A percentile compares a stretch with the other conserved stretches of the same genome.
These are phyloP conservation scores for Diddensiella caesifluorescens DNA, from an alignment of 805 yeast genomes.

Conservation along the genomic window DNA sequence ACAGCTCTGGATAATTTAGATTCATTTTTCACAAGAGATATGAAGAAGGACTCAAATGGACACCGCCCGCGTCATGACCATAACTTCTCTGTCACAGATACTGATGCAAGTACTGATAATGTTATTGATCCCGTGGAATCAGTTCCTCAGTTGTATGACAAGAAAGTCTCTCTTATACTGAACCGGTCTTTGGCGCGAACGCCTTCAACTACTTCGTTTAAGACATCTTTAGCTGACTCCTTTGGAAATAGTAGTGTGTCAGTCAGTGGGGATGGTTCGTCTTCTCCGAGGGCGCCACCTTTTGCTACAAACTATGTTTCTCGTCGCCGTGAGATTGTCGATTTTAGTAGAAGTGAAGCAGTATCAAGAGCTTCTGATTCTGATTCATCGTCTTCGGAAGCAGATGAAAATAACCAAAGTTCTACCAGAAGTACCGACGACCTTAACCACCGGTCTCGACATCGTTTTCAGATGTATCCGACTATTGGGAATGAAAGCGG, in stretches of 20 bases:
- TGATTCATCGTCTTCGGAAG: background rate
- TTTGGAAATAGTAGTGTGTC: slow-evolving; percentile 28
- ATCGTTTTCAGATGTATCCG: no score
- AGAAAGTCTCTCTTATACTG: slow-evolving; percentile 69
- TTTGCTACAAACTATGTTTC: background rate
- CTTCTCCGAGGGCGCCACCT: slow-evolving; percentile 10
- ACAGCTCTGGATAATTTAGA: slow-evolving; percentile 87
- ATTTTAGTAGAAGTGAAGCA: slow-evolving; percentile 8
- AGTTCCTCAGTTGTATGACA: slow-evolving; percentile 74
- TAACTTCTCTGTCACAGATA: slow-evolving; percentile 50
- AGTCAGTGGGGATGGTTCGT: slow-evolving; percentile 6
- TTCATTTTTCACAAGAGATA: slow-evolving; percentile 72
- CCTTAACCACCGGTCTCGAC: no score
- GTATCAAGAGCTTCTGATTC: background rate
- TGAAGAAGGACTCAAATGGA: slow-evolving; percentile 17
- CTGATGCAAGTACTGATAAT: slow-evolving; percentile 47
- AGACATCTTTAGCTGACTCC: slow-evolving; percentile 68
- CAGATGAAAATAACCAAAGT: no score
- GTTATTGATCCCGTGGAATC: slow-evolving; percentile 54
- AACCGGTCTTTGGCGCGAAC: slow-evolving; percentile 69
- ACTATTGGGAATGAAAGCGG: no score
- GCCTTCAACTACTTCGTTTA: slow-evolving; percentile 72
- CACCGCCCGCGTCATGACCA: slow-evolving; percentile 28
- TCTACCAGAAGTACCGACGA: no score
- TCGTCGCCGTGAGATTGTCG: slow-evolving; percentile 16